These are phyloP conservation scores for Syzygium jambos DNA, from an alignment of 345 rosid species.

Conservation along the genomic window DNA sequence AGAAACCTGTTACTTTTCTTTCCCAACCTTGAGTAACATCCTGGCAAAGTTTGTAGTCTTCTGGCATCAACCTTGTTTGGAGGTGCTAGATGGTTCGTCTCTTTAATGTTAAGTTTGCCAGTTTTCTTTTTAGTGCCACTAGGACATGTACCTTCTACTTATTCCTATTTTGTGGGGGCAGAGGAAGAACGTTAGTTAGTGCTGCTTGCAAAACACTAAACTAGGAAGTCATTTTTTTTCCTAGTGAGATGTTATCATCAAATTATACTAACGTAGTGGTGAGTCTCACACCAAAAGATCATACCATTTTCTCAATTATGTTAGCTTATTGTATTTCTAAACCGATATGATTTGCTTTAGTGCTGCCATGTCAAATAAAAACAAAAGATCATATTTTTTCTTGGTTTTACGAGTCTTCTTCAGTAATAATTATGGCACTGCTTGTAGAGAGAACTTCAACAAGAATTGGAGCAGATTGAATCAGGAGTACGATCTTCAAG, in stretches of 20 bases:
- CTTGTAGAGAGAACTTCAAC: conserved; percentile 74
- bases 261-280: background rate
- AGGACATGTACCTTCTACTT: background rate
- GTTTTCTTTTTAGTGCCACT: background rate
- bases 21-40: background rate
- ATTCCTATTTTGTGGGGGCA: background rate
- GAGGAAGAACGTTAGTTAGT: background rate
- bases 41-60: background rate
- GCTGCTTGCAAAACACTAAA: background rate
- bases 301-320: background rate
- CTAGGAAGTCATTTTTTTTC: background rate
- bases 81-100: background rate
- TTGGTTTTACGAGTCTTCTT: background rate
- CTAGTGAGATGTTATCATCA: background rate
- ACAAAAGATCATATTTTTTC: background rate
- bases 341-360: background rate
- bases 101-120: background rate
- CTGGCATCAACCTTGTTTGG: background rate
- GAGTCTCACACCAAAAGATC: background rate
- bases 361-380: background rate
- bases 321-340: background rate
- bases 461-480: conserved; percentile 79
- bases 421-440: background rate
- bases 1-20: background rate
- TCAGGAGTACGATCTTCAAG: conserved; percentile 58